A percentile compares a stretch with the other conserved stretches of the same genome.
Conservation (phyloP, 805 yeast species). For the Yarrowia sp. region DNA sequence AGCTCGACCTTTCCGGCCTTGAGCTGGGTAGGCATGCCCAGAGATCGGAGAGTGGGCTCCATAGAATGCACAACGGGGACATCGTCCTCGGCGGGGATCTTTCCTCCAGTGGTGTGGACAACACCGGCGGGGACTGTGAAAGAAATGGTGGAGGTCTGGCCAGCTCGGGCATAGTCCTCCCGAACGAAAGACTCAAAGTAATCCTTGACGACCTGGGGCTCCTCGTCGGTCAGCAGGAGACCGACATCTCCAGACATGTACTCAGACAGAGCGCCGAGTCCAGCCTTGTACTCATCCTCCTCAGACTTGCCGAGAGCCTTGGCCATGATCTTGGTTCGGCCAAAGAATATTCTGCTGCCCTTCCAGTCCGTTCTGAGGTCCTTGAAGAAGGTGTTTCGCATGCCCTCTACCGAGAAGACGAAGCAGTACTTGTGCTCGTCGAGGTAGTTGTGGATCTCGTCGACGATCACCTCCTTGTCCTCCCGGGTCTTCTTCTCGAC, state of each 20-base stretch:
- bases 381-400: slow-evolving; percentile 93
- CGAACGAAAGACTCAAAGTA: slow-evolving; percentile 77
- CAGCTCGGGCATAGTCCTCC: slow-evolving; percentile 87
- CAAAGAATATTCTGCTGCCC: slow-evolving; percentile 85
- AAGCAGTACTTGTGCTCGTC: slow-evolving; percentile 77
- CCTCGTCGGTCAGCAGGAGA: slow-evolving; percentile 82
- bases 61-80: slow-evolving; percentile 95
- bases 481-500: slow-evolving; percentile 95
- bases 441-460: slow-evolving; percentile 78
- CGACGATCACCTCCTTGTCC: slow-evolving; percentile 86
- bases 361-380: slow-evolving; percentile 90
- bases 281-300: slow-evolving; percentile 87
- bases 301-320: slow-evolving; percentile 87
- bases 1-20: slow-evolving; percentile 83
- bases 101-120: slow-evolving; percentile 94
- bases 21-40: slow-evolving; percentile 87
- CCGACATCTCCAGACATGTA: slow-evolving; percentile 78
- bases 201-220: slow-evolving; percentile 82
- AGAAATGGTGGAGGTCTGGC: slow-evolving; percentile 75
- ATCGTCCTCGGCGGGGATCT: slow-evolving; percentile 83
- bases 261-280: slow-evolving; percentile 66
- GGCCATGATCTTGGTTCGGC: slow-evolving; percentile 88
- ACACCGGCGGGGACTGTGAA: slow-evolving; percentile 88
- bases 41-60: slow-evolving; percentile 87
- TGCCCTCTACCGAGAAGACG: slow-evolving; percentile 85